phyloP scores from a whole-genome alignment of 345 rosid genomes.

The Syzygium aromaticum region DNA sequence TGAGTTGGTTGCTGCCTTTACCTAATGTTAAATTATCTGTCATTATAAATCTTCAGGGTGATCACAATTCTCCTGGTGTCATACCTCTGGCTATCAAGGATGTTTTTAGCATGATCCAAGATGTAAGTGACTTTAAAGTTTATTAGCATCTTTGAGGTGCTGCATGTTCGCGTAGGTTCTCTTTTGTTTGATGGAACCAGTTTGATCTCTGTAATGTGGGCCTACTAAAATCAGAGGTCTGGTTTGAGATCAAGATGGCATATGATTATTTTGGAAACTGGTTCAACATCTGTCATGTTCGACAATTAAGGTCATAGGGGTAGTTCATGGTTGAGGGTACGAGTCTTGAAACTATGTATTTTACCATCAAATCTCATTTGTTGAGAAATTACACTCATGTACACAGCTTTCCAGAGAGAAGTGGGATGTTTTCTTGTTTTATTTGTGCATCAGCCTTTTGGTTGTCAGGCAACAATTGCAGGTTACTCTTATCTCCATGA shows the following conservation, averaged over 20 bases:
- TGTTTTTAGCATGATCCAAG: conserved; percentile 96
- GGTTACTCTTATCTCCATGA: background rate
- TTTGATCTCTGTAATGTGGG: background rate
- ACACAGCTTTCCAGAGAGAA: background rate
- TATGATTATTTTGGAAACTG: background rate
- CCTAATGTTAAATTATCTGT: background rate
- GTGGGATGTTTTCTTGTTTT: background rate
- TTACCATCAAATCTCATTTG: background rate
- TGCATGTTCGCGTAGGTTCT: background rate
- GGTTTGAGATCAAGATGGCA: background rate
- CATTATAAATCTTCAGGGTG: conserved; percentile 57
- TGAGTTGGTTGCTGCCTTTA: background rate
- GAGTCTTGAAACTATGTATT: background rate
- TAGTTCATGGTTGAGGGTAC: background rate
- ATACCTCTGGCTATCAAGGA: conserved; percentile 98
- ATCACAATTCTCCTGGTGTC: conserved; percentile 89
- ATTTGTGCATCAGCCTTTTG: background rate
- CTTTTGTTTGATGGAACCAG: background rate
- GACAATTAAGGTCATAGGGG: background rate
- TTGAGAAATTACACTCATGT: background rate
- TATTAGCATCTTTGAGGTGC: background rate
- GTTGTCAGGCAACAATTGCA: background rate
- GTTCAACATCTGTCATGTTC: background rate
- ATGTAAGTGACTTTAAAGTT: conserved; percentile 45
- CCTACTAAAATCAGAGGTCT: background rate